Conservation (phyloP, 164 flowering plant species). For the Magnolia kwangsiensis region DNA sequence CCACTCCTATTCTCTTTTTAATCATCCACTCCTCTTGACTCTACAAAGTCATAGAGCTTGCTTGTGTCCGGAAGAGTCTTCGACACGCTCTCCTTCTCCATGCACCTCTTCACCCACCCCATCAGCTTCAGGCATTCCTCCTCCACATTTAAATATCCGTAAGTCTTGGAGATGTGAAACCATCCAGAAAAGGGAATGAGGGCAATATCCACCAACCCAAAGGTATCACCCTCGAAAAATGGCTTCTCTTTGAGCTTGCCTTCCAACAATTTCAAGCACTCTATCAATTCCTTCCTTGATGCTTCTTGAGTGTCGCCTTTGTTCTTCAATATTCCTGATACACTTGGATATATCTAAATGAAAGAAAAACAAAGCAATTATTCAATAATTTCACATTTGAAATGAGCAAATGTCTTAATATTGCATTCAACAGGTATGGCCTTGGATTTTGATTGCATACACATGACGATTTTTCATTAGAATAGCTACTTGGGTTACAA, state of each 20-base stretch:
- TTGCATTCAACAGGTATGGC: no score
- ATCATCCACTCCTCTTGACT: no score
- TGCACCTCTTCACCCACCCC: slow-evolving; percentile 9
- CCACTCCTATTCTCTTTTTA: neutral
- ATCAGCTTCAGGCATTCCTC: slow-evolving; percentile 1
- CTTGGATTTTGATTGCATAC: no score
- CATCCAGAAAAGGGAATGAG: slow-evolving; percentile 7
- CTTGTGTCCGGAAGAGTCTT: slow-evolving; percentile 10
- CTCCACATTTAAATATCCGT: slow-evolving; percentile 11
- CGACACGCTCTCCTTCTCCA: slow-evolving; percentile 17
- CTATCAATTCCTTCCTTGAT: slow-evolving; percentile 12
- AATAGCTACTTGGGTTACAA: no score
- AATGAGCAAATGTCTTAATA: no score
- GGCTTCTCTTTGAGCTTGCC: slow-evolving; percentile 17
- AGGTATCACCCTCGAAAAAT: slow-evolving; percentile 12
- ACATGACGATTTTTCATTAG: no score
- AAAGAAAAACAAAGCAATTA: neutral
- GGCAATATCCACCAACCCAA: slow-evolving; percentile 12
- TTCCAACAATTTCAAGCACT: slow-evolving; percentile 14
- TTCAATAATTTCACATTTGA: no score
- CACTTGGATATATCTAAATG: neutral
- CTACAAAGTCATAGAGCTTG: slow-evolving; percentile 7
- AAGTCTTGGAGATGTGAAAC: slow-evolving; percentile 9
- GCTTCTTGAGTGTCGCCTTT: slow-evolving; percentile 14
- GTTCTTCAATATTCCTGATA: neutral